Evolutionary conservation across 2,329 filamentous ascomycete genomes (phyloP).

Genomic region (Remersonia thermophila): DNA sequence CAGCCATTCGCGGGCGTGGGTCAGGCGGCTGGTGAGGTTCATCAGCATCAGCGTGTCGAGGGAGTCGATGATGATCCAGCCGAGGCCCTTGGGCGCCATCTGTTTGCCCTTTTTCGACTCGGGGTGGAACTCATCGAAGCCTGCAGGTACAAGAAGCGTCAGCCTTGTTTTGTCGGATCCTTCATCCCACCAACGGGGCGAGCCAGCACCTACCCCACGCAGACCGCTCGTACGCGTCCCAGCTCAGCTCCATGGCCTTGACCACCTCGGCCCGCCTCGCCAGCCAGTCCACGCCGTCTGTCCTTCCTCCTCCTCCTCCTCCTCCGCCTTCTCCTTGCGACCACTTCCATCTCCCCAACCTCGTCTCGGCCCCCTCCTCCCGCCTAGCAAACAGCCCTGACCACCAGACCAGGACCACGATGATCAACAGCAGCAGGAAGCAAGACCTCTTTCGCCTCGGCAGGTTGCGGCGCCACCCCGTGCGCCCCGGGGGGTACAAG

Average conservation of each 20-base stretch:
- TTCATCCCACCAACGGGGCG: too few relatives aligned
- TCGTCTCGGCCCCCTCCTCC: conserved; percentile 24
- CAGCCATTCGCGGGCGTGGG: conserved; percentile 82
- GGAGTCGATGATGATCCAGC: conserved; percentile 96
- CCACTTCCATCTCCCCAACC: conserved; percentile 42
- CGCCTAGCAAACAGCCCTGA: conserved; percentile 44
- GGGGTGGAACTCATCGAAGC: conserved; percentile 79
- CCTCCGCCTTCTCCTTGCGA: conserved; percentile 28
- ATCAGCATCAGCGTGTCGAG: conserved; percentile 96
- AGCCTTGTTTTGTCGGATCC: conserved; percentile 13
- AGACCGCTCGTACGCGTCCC: conserved; percentile 84
- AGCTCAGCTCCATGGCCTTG: conserved; percentile 82
- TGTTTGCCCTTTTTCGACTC: conserved; percentile 64
- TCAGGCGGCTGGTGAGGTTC: conserved; percentile 81
- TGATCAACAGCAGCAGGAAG: conserved; percentile 36
- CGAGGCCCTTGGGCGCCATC: conserved; percentile 81
- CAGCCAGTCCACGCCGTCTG: conserved; percentile 54
- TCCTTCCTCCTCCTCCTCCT: conserved; percentile 23
- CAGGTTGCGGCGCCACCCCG: conserved; percentile 39
- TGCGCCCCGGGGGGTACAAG: conserved; percentile 48
- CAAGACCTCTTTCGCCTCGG: conserved; percentile 54
- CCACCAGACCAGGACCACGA: conserved; percentile 56
- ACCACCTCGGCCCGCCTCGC: conserved; percentile 68
- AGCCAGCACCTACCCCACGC: conserved; percentile 64
- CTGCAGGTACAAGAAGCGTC: conserved; percentile 33